These are phyloP conservation scores for Aspergillus sclerotiicarbonarius DNA, from an alignment of 495 filamentous ascomycete species.

Conservation along the genomic window DNA sequence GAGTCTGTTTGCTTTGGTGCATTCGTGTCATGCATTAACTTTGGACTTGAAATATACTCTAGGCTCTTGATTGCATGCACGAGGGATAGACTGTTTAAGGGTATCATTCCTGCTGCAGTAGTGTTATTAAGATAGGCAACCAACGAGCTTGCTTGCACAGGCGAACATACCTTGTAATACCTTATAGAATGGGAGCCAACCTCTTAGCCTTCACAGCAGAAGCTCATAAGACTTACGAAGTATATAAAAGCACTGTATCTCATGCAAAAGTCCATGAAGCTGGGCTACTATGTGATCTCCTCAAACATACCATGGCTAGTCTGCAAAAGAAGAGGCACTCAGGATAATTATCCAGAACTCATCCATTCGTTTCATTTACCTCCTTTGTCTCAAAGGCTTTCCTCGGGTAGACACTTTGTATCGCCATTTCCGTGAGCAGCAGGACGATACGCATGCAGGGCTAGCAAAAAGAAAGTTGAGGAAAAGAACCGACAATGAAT, in stretches of 20 bases:
- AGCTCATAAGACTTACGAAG: too few species aligned
- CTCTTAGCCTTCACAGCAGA: too few species aligned
- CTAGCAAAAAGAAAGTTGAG: neutral
- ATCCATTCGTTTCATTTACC: slow-evolving; percentile 4
- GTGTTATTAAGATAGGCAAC: too few species aligned
- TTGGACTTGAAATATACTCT: too few species aligned
- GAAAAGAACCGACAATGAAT: slow-evolving; percentile 1
- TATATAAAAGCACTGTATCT: neutral
- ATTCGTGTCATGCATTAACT: too few species aligned
- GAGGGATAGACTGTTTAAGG: too few species aligned
- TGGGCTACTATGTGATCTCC: neutral
- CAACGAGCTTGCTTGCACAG: too few species aligned
- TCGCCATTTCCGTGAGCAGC: slow-evolving; percentile 5
- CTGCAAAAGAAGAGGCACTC: slow-evolving; percentile 1
- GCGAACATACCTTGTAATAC: too few species aligned
- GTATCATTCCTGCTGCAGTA: too few species aligned
- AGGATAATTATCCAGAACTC: slow-evolving; percentile 3
- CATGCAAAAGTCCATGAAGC: neutral
- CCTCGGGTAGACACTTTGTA: slow-evolving; percentile 1
- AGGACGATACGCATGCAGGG: slow-evolving; percentile 2
- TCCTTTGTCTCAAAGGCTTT: slow-evolving; percentile 4
- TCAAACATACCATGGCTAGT: slow-evolving; percentile 5
- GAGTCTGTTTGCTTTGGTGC: too few species aligned
- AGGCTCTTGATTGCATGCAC: too few species aligned
- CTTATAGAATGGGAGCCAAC: too few species aligned